These are phyloP conservation scores for Bryopsis sp. DNA, from an alignment of 139 green algal species.

Conservation along the genomic window DNA sequence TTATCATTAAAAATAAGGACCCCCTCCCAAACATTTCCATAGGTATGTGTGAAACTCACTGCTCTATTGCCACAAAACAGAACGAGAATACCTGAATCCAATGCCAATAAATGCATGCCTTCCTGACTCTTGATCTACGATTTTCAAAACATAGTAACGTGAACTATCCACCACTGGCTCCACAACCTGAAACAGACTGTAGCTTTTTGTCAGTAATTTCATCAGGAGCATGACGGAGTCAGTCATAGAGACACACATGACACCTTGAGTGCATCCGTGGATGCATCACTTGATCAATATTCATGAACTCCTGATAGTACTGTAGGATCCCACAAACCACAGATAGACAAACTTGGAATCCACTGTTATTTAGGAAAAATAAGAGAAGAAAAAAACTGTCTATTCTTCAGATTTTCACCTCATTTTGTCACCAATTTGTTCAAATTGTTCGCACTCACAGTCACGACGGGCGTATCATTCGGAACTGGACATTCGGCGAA, in stretches of 20 bases:
- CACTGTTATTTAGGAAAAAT: too few species aligned
- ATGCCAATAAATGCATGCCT: conserved; percentile 55
- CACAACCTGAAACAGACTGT: conserved; percentile 27
- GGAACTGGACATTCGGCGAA: conserved; percentile 53
- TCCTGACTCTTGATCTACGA: conserved; percentile 33
- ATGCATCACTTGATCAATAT: too few species aligned
- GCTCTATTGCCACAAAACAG: neutral
- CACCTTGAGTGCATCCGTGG: too few species aligned
- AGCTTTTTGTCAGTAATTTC: too few species aligned
- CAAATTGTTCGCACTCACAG: conserved; percentile 18
- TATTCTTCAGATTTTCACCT: too few species aligned
- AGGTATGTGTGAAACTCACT: neutral
- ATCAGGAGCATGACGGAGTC: too few species aligned
- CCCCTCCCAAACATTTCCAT: neutral
- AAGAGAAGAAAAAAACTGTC: neutral
- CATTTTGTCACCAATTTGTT: too few species aligned
- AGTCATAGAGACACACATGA: too few species aligned
- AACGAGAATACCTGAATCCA: conserved; percentile 31
- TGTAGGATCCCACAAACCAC: too few species aligned
- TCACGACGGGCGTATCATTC: conserved; percentile 25
- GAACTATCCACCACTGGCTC: conserved; percentile 50
- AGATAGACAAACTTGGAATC: too few species aligned
- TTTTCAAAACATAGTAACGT: conserved; percentile 49
- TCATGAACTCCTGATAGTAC: too few species aligned
- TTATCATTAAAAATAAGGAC: neutral